Percentiles rank a stretch among this genome's conserved stretches.
These are phyloP conservation scores for Nosema muscidifuracis DNA, from an alignment of 371 early-diverging fungal genomes.

Conservation along the genomic window DNA sequence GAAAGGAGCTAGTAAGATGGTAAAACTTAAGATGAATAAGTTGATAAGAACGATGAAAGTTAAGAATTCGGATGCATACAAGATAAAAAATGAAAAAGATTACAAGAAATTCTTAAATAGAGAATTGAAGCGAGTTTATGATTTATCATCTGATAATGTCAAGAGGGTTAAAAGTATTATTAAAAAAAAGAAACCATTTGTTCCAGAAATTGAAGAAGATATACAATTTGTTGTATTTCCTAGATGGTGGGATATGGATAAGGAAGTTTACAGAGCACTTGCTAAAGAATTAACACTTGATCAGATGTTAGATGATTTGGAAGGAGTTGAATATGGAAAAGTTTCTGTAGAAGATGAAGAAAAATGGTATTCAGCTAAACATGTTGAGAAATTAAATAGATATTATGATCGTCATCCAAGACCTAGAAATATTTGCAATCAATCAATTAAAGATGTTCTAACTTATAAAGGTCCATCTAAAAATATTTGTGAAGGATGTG, in stretches of 20 bases:
- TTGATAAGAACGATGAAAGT: conserved; percentile 11
- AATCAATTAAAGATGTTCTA: neutral
- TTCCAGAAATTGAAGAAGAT: conserved; percentile 12
- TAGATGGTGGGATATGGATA: conserved; percentile 1
- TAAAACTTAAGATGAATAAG: conserved; percentile 9
- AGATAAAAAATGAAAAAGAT: neutral
- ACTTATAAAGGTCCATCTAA: neutral
- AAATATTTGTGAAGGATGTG: conserved; percentile 2
- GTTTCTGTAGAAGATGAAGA: neutral
- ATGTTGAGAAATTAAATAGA: neutral
- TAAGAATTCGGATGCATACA: neutral
- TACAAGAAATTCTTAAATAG: conserved; percentile 5
- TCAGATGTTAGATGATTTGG: neutral
- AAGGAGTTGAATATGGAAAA: neutral
- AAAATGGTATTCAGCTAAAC: neutral
- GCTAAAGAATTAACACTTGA: neutral
- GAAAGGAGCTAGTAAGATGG: neutral
- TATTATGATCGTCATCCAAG: neutral
- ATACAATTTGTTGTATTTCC: conserved; percentile 12
- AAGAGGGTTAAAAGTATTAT: neutral
- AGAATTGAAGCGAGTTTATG: neutral
- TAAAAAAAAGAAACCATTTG: conserved; percentile 5
- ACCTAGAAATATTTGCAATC: neutral
- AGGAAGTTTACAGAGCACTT: neutral
- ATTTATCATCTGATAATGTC: neutral